Conservation (phyloP, 352 stramenopile genomes). For the Phytophthora megakarya region DNA sequence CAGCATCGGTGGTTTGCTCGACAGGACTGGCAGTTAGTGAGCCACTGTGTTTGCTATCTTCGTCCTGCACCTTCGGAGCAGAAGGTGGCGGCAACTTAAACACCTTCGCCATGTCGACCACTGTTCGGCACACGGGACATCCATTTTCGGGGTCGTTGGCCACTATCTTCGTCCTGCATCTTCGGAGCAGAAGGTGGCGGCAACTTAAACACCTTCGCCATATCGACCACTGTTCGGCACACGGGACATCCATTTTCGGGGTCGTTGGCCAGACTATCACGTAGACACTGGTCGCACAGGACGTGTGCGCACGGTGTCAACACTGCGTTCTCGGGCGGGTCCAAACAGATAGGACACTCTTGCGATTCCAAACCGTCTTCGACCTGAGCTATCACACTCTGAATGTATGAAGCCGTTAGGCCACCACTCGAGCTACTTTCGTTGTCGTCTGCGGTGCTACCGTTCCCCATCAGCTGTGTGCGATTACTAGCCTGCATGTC, state of each 20-base stretch:
- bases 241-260: slow-evolving; percentile 75
- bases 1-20: neutral
- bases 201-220: slow-evolving; percentile 63
- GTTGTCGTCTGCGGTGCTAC: neutral
- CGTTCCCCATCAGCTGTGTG: slow-evolving; percentile 15
- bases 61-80: slow-evolving; percentile 13
- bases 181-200: slow-evolving; percentile 29
- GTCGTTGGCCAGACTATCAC: slow-evolving; percentile 60
- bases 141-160: slow-evolving; percentile 58
- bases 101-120: slow-evolving; percentile 66
- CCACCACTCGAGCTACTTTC: slow-evolving; percentile 19
- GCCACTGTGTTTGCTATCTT: neutral
- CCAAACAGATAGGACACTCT: slow-evolving; percentile 88
- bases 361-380: slow-evolving; percentile 77
- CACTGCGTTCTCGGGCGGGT: slow-evolving; percentile 67
- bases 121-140: slow-evolving; percentile 80
- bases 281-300: slow-evolving; percentile 80
- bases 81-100: slow-evolving; percentile 47
- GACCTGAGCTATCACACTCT: slow-evolving; percentile 78
- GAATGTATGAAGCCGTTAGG: slow-evolving; percentile 63
- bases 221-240: slow-evolving; percentile 68
- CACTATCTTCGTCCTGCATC: slow-evolving; percentile 6
- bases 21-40: neutral
- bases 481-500: slow-evolving; percentile 48
- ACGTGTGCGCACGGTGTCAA: slow-evolving; percentile 88